phyloP scores from a whole-genome alignment of 2,329 filamentous ascomycete genomes.

The Fusarium albosuccineum region DNA sequence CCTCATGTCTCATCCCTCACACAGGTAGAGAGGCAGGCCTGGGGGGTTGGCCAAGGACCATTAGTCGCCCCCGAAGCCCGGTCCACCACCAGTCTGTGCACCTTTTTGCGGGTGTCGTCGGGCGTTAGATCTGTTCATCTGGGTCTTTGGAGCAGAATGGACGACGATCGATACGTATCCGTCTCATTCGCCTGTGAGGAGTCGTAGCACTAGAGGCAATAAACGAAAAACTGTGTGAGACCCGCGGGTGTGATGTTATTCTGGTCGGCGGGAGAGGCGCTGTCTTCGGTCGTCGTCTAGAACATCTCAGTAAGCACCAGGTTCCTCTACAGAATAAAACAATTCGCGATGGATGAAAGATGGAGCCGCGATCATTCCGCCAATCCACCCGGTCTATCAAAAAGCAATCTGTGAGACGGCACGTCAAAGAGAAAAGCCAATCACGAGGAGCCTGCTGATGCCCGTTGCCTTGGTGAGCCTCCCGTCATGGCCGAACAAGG shows the following conservation, averaged over 20 bases:
- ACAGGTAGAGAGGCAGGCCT: slow-evolving; percentile 6
- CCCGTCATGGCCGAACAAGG: slow-evolving; percentile 18
- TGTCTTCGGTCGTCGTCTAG: slow-evolving; percentile 5
- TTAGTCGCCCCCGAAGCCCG: slow-evolving; percentile 23
- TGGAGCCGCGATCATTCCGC: slow-evolving; percentile 20
- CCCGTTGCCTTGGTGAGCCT: slow-evolving; percentile 33
- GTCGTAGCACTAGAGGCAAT: slow-evolving; percentile 6
- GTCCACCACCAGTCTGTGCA: slow-evolving; percentile 33
- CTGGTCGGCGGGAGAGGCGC: slow-evolving; percentile 15
- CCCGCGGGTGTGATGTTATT: slow-evolving; percentile 12
- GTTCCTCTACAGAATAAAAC: slow-evolving; percentile 22
- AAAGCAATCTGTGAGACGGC: slow-evolving; percentile 18
- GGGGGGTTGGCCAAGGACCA: slow-evolving; percentile 19
- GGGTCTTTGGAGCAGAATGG: slow-evolving; percentile 8
- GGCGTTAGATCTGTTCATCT: slow-evolving; percentile 38
- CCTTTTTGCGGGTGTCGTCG: slow-evolving; percentile 36
- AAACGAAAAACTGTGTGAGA: slow-evolving; percentile 7
- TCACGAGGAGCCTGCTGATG: slow-evolving; percentile 9
- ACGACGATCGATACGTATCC: not conserved
- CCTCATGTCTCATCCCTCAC: slow-evolving; percentile 29
- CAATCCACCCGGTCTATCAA: slow-evolving; percentile 17
- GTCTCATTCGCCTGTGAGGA: slow-evolving; percentile 13
- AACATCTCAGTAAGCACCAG: slow-evolving; percentile 6
- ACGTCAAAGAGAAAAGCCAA: slow-evolving; percentile 19
- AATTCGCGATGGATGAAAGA: slow-evolving; percentile 16